Evolutionary conservation across 352 stramenopile genomes (phyloP).

Genomic region (Globisporangium okanoganense): DNA sequence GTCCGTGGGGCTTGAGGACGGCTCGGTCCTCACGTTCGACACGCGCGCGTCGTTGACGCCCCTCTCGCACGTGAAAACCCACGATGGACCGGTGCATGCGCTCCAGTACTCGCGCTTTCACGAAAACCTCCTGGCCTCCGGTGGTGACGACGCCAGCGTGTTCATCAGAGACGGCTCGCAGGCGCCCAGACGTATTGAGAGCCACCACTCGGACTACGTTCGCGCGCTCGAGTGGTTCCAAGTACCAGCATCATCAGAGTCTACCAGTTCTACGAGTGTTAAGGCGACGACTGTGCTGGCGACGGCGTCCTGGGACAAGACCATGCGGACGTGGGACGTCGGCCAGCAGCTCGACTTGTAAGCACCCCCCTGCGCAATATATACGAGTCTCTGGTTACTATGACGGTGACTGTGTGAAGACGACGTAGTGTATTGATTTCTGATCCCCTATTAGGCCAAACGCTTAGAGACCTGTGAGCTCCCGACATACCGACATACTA

Average conservation of each 20-base stretch:
- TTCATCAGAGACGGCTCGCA: conserved; percentile 38
- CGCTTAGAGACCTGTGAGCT: neutral
- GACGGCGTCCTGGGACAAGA: conserved; percentile 68
- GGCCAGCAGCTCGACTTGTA: conserved; percentile 11
- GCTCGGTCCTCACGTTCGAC: conserved; percentile 64
- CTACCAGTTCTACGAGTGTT: neutral
- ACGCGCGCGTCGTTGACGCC: conserved; percentile 40
- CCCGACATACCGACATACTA: conserved; percentile 1
- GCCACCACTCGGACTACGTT: conserved; percentile 65
- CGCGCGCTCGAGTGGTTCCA: conserved; percentile 65
- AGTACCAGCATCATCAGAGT: conserved; percentile 5
- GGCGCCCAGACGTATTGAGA: conserved; percentile 13
- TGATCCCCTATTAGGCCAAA: neutral
- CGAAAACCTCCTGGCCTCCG: conserved; percentile 53
- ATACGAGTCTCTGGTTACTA: conserved; percentile 3
- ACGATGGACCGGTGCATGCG: conserved; percentile 47
- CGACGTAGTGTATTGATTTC: neutral
- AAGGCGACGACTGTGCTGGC: conserved; percentile 23
- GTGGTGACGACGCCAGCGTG: conserved; percentile 57
- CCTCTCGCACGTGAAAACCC: conserved; percentile 23
- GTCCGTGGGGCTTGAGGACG: conserved; percentile 61
- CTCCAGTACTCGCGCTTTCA: conserved; percentile 67
- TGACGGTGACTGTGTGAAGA: neutral
- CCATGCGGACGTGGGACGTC: conserved; percentile 40
- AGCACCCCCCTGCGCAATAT: conserved; percentile 2